phyloP scores from a whole-genome alignment of 257 asterid species.

The Marsdenia floribunda region DNA sequence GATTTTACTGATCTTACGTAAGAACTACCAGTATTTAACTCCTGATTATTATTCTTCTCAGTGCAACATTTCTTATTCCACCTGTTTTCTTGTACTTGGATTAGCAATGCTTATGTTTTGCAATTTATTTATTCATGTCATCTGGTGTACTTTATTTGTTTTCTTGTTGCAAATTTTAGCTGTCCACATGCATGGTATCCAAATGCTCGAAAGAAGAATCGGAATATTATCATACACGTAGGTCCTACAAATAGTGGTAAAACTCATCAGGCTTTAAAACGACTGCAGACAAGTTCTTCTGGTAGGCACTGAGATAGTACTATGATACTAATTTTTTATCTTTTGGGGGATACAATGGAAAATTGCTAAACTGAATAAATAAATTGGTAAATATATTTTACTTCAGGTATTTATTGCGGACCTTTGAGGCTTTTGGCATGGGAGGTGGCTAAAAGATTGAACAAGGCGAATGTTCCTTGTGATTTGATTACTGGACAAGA shows the following conservation, averaged over 20 bases:
- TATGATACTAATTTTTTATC: not conserved
- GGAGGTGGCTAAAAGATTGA: constrained; percentile 88
- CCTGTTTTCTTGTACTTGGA: constrained; percentile 11
- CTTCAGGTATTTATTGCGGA: constrained; percentile 85
- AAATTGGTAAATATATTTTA: constrained; percentile 12
- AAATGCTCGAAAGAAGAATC: constrained; percentile 62
- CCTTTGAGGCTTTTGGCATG: constrained; percentile 97
- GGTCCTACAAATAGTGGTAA: constrained; percentile 99
- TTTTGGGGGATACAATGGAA: constrained; percentile 6
- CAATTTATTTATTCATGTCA: constrained; percentile 9
- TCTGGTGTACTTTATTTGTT: not conserved
- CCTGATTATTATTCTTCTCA: not conserved
- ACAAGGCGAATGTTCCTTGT: constrained; percentile 88
- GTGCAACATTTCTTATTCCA: not conserved
- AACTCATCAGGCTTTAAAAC: constrained; percentile 80
- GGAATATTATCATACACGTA: constrained; percentile 74
- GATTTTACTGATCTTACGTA: constrained; percentile 95
- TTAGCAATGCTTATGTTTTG: not conserved
- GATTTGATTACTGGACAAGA: constrained; percentile 96
- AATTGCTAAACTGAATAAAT: constrained; percentile 4
- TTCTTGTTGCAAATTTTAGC: constrained; percentile 34
- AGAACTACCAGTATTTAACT: constrained; percentile 16
- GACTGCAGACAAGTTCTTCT: constrained; percentile 67
- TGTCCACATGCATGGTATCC: constrained; percentile 94
- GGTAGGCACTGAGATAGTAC: constrained; percentile 34